Conservation (phyloP, 2,329 filamentous ascomycete species). For the Curvularia eragrostidis region DNA sequence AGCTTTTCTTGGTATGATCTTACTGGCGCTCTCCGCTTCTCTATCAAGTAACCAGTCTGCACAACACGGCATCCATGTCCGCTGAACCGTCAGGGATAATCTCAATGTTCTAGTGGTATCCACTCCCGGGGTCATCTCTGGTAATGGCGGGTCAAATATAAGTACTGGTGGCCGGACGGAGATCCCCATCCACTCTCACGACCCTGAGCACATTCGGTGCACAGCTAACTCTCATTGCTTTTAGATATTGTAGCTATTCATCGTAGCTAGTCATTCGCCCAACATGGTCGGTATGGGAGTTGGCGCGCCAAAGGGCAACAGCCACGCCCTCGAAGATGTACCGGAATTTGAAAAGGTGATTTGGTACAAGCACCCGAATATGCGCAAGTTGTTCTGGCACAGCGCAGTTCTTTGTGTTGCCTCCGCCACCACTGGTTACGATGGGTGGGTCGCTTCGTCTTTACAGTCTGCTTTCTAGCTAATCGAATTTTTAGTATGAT, state of each 20-base stretch:
- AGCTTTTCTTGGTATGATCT: conserved; percentile 17
- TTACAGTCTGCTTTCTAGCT: background rate
- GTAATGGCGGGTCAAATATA: conserved; percentile 20
- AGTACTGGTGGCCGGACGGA: conserved; percentile 25
- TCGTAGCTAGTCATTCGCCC: conserved; percentile 1
- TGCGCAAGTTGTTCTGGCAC: conserved; percentile 63
- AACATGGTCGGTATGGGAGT: conserved; percentile 27
- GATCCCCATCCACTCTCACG: conserved; percentile 21
- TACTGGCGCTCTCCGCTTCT: conserved; percentile 24
- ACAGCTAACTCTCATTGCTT: conserved; percentile 10
- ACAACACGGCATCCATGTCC: conserved; percentile 26
- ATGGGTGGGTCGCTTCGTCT: conserved; percentile 54
- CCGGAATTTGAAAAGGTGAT: conserved; percentile 59
- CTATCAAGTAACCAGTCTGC: conserved; percentile 22
- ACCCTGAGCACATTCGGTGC: conserved; percentile 21
- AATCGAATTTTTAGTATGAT: conserved; percentile 46
- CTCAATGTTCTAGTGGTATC: conserved; percentile 8
- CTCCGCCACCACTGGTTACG: conserved; percentile 64
- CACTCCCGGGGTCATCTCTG: conserved; percentile 8
- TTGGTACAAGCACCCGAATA: conserved; percentile 62
- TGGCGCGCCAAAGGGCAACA: conserved; percentile 26
- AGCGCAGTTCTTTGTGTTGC: conserved; percentile 59
- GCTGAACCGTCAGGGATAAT: conserved; percentile 19
- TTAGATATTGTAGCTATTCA: background rate
- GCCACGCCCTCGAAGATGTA: conserved; percentile 54